Conservation (phyloP, 805 yeast genomes). For the Wickerhamiella cacticola region DNA sequence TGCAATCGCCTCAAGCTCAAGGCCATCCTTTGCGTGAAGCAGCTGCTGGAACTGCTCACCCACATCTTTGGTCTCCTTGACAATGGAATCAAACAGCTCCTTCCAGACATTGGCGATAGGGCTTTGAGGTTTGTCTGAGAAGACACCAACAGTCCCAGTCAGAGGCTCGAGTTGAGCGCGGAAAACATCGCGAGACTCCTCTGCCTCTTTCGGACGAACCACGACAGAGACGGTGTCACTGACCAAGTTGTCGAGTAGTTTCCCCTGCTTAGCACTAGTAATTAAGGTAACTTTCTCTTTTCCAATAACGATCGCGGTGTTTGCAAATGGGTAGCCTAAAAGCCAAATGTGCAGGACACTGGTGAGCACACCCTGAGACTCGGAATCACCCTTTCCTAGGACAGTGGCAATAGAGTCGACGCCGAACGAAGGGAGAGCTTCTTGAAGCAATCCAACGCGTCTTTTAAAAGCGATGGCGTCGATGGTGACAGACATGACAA, state of each 20-base stretch:
- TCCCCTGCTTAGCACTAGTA: slow-evolving; percentile 77
- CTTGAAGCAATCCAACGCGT: slow-evolving; percentile 26
- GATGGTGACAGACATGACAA: slow-evolving; percentile 20
- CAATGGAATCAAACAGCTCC: slow-evolving; percentile 25
- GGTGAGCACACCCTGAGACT: slow-evolving; percentile 79
- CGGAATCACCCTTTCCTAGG: slow-evolving; percentile 78
- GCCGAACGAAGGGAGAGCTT: slow-evolving; percentile 23
- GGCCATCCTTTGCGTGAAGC: slow-evolving; percentile 67
- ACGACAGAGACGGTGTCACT: slow-evolving; percentile 42
- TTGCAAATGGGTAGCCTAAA: slow-evolving; percentile 91
- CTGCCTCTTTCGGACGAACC: slow-evolving; percentile 71
- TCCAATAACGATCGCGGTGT: slow-evolving; percentile 61
- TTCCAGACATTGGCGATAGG: slow-evolving; percentile 77
- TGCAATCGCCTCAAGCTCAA: slow-evolving; percentile 52
- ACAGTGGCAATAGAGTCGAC: slow-evolving; percentile 48
- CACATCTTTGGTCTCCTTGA: slow-evolving; percentile 35
- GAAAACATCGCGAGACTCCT: slow-evolving; percentile 58
- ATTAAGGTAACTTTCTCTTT: slow-evolving; percentile 48
- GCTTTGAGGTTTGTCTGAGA: slow-evolving; percentile 70
- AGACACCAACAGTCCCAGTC: slow-evolving; percentile 43
- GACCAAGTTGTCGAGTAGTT: slow-evolving; percentile 52
- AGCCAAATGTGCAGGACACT: slow-evolving; percentile 83
- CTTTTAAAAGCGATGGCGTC: slow-evolving; percentile 27
- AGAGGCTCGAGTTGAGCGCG: slow-evolving; percentile 41
- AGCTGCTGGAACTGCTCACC: slow-evolving; percentile 42